Percentiles rank a stretch among this genome's conserved stretches.
phyloP scores from a whole-genome alignment of 768 basidiomycete species.

The Pleurotus cornucopiae region DNA sequence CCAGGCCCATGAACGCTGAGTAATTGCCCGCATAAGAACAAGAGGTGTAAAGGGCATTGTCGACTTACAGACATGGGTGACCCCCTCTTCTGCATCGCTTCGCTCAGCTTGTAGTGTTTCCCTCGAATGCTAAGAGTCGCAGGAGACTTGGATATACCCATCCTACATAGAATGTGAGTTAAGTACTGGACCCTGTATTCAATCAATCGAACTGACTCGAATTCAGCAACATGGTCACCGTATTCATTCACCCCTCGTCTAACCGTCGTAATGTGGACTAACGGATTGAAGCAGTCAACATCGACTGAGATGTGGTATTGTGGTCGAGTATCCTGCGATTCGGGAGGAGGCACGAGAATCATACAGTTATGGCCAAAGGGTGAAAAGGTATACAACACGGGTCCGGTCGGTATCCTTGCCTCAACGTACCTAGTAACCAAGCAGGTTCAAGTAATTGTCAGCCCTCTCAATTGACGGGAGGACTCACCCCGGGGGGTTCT shows the following conservation, averaged over 20 bases:
- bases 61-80: neutral
- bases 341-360: conserved; percentile 18
- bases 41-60: too few species aligned
- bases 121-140: conserved; percentile 9
- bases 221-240: conserved; percentile 27
- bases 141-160: conserved; percentile 13
- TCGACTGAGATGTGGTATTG: conserved; percentile 27
- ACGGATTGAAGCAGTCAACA: conserved; percentile 32
- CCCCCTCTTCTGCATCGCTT: neutral
- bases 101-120: neutral
- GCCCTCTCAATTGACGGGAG: too few species aligned
- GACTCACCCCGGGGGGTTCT: neutral
- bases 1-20: conserved; percentile 1
- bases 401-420: conserved; percentile 2
- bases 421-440: neutral
- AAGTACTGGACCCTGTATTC: neutral
- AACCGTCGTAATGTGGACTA: conserved; percentile 30
- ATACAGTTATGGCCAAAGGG: conserved; percentile 14
- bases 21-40: too few species aligned
- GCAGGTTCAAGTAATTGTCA: neutral
- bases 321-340: conserved; percentile 16
- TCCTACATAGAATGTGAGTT: conserved; percentile 3
- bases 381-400: conserved; percentile 10
- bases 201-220: conserved; percentile 24
- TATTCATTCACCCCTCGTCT: conserved; percentile 21